A percentile compares a stretch with the other conserved stretches of the same genome.
phyloP scores from a whole-genome alignment of 2,329 filamentous ascomycete species.

The Colletotrichum limetticola region DNA sequence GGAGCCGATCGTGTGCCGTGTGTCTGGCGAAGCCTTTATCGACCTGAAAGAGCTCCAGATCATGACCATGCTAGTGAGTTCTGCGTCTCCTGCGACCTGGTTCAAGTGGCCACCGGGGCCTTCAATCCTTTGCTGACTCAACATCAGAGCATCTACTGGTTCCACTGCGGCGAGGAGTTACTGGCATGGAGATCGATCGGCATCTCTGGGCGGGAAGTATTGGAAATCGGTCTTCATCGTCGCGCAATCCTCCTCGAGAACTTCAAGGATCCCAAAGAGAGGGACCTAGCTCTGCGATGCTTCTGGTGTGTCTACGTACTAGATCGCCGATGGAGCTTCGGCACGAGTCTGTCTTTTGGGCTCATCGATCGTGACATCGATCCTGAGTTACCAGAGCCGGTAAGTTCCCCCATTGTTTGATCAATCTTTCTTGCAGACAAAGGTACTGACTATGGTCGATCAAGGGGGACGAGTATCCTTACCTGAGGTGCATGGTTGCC shows the following conservation, averaged over 20 bases:
- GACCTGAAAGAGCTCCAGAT: slow-evolving; percentile 48
- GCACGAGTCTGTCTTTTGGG: slow-evolving; percentile 60
- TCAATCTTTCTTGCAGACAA: too few species aligned
- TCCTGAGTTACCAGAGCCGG: slow-evolving; percentile 56
- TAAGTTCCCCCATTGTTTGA: slow-evolving; percentile 23
- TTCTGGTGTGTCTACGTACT: slow-evolving; percentile 65
- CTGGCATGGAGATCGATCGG: slow-evolving; percentile 60
- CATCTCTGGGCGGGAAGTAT: slow-evolving; percentile 55
- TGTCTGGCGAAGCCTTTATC: slow-evolving; percentile 40
- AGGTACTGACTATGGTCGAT: accelerated
- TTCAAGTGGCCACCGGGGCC: accelerated
- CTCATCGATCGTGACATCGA: slow-evolving; percentile 62
- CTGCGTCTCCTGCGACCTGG: not conserved
- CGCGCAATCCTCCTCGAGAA: slow-evolving; percentile 54
- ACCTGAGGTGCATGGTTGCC: slow-evolving; percentile 58
- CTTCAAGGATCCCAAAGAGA: slow-evolving; percentile 44
- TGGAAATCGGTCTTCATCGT: slow-evolving; percentile 61
- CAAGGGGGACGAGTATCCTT: slow-evolving; percentile 48
- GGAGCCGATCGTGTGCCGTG: slow-evolving; percentile 41
- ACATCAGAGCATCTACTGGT: slow-evolving; percentile 51
- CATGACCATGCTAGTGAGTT: slow-evolving; percentile 43
- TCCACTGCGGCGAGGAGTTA: slow-evolving; percentile 60
- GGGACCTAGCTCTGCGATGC: slow-evolving; percentile 47
- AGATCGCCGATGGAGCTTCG: slow-evolving; percentile 63
- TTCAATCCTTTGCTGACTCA: not conserved